These are phyloP conservation scores for Dorcoceras hygrometricum DNA, from an alignment of 257 asterid species.

Conservation along the genomic window DNA sequence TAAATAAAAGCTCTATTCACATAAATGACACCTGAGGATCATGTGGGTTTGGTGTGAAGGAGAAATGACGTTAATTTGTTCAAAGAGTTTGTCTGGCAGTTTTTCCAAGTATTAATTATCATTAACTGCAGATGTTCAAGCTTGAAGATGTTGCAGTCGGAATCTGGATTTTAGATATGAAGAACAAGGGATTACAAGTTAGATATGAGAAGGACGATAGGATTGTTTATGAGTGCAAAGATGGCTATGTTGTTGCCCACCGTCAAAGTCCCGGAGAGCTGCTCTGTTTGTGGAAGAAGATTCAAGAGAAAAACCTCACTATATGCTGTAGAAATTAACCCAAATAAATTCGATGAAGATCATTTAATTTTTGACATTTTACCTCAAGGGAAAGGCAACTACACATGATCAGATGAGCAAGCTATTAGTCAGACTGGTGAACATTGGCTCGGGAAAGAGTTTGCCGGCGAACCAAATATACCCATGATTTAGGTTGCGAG, in stretches of 20 bases:
- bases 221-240: slow-evolving; percentile 64
- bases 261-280: slow-evolving; percentile 91
- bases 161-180: slow-evolving; percentile 86
- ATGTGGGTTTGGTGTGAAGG: background rate
- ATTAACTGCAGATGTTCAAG: slow-evolving; percentile 69
- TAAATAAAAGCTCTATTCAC: background rate
- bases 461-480: too few relatives aligned
- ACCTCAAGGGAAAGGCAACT: background rate
- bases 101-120: slow-evolving; percentile 3
- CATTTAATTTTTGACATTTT: background rate
- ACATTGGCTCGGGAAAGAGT: too few relatives aligned
- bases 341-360: background rate
- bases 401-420: background rate
- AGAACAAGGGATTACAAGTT: slow-evolving; percentile 60
- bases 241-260: slow-evolving; percentile 82
- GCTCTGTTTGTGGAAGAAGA: slow-evolving; percentile 93
- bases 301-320: slow-evolving; percentile 62
- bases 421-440: background rate
- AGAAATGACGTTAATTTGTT: background rate
- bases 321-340: slow-evolving; percentile 70
- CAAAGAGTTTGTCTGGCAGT: background rate
- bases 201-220: slow-evolving; percentile 73
- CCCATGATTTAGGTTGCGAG: background rate
- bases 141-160: slow-evolving; percentile 99
- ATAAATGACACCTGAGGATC: background rate